Conservation (phyloP, 306 rosid species). For the Vicia sativa region DNA sequence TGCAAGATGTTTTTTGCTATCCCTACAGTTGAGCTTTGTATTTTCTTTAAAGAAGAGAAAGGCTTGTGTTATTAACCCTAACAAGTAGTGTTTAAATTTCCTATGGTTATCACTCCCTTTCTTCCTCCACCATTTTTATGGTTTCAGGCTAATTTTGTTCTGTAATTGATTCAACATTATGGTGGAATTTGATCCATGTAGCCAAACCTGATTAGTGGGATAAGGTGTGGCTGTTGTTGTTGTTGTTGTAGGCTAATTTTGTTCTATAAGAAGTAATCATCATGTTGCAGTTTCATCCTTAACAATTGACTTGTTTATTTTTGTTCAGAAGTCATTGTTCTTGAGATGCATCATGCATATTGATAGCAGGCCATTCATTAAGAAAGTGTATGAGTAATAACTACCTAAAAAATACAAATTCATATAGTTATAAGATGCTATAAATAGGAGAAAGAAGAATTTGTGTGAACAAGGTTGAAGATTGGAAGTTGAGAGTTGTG, state of each 20-base stretch:
- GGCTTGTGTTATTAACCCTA: slow-evolving; percentile 1
- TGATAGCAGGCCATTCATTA: neutral
- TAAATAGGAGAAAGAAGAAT: no score
- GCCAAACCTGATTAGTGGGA: no score
- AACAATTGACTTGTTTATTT: slow-evolving; percentile 6
- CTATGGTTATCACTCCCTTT: slow-evolving; percentile 7
- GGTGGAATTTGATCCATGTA: no score
- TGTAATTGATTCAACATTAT: no score
- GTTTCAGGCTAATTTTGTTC: slow-evolving; percentile 21
- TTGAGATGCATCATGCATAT: slow-evolving; percentile 26
- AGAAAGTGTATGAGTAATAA: neutral
- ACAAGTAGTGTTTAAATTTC: slow-evolving; percentile 6
- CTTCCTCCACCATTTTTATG: slow-evolving; percentile 26
- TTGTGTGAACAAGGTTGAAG: neutral
- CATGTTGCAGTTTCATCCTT: slow-evolving; percentile 23
- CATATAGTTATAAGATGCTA: neutral
- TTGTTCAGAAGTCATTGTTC: slow-evolving; percentile 23
- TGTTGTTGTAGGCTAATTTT: no score
- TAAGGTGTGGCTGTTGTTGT: no score
- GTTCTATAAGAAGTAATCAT: slow-evolving; percentile 9
- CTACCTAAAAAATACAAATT: neutral
- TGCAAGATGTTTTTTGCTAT: neutral
- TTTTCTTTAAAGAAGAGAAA: slow-evolving; percentile 20
- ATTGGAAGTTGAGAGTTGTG: neutral
- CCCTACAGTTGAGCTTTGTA: slow-evolving; percentile 3